Conservation (phyloP, 2,329 filamentous ascomycete genomes). For the Venturiaceae sp. region DNA sequence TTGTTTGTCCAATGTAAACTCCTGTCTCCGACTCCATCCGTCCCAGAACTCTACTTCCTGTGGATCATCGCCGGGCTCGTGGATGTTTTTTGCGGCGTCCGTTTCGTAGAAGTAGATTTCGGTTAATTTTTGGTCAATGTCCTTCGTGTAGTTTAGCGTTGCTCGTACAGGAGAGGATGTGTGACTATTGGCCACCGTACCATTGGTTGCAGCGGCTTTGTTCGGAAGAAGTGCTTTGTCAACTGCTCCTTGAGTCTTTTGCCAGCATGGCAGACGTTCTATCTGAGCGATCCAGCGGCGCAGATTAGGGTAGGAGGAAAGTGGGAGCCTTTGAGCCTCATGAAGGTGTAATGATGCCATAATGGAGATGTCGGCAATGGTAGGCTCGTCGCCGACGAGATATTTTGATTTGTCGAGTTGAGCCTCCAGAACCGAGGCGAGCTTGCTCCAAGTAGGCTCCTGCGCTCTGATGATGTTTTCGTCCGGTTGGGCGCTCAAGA, state of each 20-base stretch:
- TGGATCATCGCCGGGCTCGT: constrained; percentile 29
- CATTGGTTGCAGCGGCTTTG: no score
- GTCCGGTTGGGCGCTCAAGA: constrained; percentile 26
- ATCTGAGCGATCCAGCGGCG: constrained; percentile 31
- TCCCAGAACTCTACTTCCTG: constrained; percentile 30
- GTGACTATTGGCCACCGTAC: no score
- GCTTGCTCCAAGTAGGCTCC: constrained; percentile 24
- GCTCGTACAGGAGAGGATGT: constrained; percentile 26
- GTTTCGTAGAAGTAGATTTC: constrained; percentile 33
- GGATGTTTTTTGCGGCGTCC: constrained; percentile 27
- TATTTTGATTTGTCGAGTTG: constrained; percentile 28
- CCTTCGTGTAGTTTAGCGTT: constrained; percentile 37
- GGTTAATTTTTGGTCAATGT: constrained; percentile 26
- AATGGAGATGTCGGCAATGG: constrained; percentile 32
- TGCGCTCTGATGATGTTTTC: constrained; percentile 23
- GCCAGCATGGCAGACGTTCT: no score
- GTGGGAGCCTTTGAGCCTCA: constrained; percentile 21
- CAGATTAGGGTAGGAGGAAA: constrained; percentile 29
- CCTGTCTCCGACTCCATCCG: constrained; percentile 30
- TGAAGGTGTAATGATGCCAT: constrained; percentile 30
- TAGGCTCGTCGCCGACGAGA: constrained; percentile 25
- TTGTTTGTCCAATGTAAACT: constrained; percentile 35
- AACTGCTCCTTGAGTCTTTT: no score
- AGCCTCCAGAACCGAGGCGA: constrained; percentile 26
- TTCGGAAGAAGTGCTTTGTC: no score